phyloP scores from a whole-genome alignment of 2,329 filamentous ascomycete genomes.

The Pseudogymnoascus sp. region DNA sequence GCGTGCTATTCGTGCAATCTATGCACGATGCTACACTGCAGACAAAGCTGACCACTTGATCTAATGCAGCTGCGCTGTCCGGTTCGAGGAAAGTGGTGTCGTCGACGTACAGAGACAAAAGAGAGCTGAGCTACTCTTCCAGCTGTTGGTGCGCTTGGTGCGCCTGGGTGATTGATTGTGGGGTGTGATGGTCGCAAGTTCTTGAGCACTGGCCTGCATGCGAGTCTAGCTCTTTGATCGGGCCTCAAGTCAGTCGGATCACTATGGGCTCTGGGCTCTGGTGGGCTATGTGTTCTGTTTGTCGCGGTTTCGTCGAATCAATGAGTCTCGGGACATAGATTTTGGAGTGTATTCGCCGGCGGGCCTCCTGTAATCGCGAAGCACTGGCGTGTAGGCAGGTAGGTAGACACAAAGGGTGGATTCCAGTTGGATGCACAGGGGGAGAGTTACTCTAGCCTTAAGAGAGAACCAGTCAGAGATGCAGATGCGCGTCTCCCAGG shows the following conservation, averaged over 20 bases:
- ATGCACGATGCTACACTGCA: constrained; percentile 6
- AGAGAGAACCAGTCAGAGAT: constrained; percentile 20
- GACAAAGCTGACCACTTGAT: constrained; percentile 5
- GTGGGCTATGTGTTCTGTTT: neutral
- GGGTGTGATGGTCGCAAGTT: constrained; percentile 1
- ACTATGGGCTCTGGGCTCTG: neutral
- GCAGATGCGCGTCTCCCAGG: constrained; percentile 24
- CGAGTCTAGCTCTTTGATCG: constrained; percentile 1
- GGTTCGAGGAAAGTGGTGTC: neutral
- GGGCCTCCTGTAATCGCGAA: constrained; percentile 4
- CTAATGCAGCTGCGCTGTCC: constrained; percentile 6
- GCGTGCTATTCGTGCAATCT: neutral
- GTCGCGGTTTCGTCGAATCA: neutral
- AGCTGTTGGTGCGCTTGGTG: constrained; percentile 7
- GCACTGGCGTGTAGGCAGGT: neutral
- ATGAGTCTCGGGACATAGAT: neutral
- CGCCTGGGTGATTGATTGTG: neutral
- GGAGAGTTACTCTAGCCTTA: neutral
- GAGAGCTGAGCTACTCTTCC: neutral
- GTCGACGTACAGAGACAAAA: constrained; percentile 1
- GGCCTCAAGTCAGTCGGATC: constrained; percentile 2
- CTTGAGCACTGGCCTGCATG: neutral
- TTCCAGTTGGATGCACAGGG: constrained; percentile 6
- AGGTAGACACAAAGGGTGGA: constrained; percentile 2
- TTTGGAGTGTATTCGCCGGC: neutral